These are phyloP conservation scores for Bertia moriformis DNA, from an alignment of 2,329 filamentous ascomycete genomes.

Conservation along the genomic window DNA sequence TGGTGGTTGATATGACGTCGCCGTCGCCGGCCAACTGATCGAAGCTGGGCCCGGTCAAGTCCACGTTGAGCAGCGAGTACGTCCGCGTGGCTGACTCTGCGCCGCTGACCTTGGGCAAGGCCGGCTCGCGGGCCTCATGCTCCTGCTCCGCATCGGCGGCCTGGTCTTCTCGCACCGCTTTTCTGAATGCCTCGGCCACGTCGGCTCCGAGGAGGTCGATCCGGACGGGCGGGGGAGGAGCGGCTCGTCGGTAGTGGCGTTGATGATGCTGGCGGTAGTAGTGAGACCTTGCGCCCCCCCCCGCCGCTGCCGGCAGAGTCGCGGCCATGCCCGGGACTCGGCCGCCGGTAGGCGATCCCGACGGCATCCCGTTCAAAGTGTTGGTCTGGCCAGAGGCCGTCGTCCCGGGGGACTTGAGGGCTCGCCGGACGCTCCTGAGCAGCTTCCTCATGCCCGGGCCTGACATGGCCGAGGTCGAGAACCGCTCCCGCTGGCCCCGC, in stretches of 20 bases:
- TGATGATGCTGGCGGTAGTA: no score
- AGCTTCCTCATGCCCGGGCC: constrained; percentile 72
- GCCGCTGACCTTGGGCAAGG: constrained; percentile 23
- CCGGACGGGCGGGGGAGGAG: constrained; percentile 44
- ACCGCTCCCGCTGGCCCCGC: constrained; percentile 30
- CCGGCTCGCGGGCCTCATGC: constrained; percentile 9
- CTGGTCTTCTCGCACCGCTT: constrained; percentile 54
- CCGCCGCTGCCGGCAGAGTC: constrained; percentile 36
- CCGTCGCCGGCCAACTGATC: no score
- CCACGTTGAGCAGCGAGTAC: constrained; percentile 79
- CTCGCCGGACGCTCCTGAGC: constrained; percentile 72
- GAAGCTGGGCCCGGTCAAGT: constrained; percentile 40
- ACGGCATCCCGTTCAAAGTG: constrained; percentile 30
- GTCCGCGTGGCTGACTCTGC: constrained; percentile 62
- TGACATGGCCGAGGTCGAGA: constrained; percentile 40
- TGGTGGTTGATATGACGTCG: constrained; percentile 30
- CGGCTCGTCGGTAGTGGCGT: no score
- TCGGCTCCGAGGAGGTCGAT: constrained; percentile 74
- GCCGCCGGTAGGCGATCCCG: constrained; percentile 38
- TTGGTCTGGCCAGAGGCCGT: constrained; percentile 29
- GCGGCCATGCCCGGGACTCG: constrained; percentile 43
- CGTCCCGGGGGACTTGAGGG: constrained; percentile 35
- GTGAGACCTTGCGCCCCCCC: constrained; percentile 23
- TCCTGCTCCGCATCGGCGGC: constrained; percentile 21
- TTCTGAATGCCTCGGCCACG: constrained; percentile 65